phyloP scores from a whole-genome alignment of 345 rosid genomes.

The Viola odorata region DNA sequence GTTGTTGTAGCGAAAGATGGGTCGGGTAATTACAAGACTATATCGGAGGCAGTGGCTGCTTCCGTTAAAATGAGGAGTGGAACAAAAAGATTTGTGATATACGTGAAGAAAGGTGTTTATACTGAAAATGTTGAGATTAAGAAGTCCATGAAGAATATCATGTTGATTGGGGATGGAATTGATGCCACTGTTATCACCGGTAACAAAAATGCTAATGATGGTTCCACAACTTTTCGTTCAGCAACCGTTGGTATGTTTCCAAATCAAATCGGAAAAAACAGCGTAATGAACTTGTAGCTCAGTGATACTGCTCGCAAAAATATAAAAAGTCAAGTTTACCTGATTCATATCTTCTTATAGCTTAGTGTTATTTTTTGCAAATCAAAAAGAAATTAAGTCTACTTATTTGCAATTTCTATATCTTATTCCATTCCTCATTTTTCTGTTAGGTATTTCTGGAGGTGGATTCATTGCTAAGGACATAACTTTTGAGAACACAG shows the following conservation, averaged over 20 bases:
- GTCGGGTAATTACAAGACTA: slow-evolving; percentile 57
- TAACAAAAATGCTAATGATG: slow-evolving; percentile 39
- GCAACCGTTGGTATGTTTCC: slow-evolving; percentile 70
- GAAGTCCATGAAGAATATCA: slow-evolving; percentile 51
- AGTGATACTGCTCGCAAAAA: too few relatives aligned
- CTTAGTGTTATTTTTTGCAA: too few relatives aligned
- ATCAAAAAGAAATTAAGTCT: too few relatives aligned
- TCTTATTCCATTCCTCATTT: too few relatives aligned
- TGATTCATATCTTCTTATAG: too few relatives aligned
- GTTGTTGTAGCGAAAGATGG: slow-evolving; percentile 87
- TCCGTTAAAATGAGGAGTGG: slow-evolving; percentile 23
- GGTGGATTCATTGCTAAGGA: slow-evolving; percentile 65
- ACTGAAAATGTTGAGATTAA: slow-evolving; percentile 55
- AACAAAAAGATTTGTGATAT: slow-evolving; percentile 46
- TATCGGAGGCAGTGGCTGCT: slow-evolving; percentile 60
- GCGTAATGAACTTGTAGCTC: too few relatives aligned
- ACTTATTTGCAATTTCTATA: too few relatives aligned
- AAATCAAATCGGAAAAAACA: too few relatives aligned
- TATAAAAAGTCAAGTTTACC: too few relatives aligned
- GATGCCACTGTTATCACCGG: slow-evolving; percentile 67
- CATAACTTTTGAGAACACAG: slow-evolving; percentile 82
- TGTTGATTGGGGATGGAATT: slow-evolving; percentile 79
- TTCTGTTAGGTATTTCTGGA: slow-evolving; percentile 67
- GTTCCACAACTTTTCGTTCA: slow-evolving; percentile 69
- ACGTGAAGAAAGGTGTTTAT: slow-evolving; percentile 73